Evolutionary conservation across 306 rosid species (phyloP), one percentile per base, ranked within the genome.

Genomic region (Malus fusca): DNA sequence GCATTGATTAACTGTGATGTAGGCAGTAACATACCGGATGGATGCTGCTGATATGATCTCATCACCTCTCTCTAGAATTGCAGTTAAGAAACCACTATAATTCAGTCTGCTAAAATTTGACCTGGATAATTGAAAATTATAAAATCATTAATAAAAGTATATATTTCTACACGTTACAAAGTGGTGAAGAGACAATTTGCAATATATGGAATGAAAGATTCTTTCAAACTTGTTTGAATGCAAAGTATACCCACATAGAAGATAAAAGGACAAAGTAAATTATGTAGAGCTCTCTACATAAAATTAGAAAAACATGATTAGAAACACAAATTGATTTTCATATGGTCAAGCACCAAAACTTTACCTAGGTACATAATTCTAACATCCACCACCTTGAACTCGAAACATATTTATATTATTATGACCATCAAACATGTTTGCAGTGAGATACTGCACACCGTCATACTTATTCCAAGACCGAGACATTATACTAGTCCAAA

Each of bases 61-160:
- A 10, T 94, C 95, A 81, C 87, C 95, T 87, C 90, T 91, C 83
- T 91, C 95, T 51, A 94, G 90, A 85, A 90, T 84, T 64, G 88
- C 90, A 83, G 98, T 91, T 85, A 90, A 74, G 81, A 94, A 94
- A 68, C 98, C 91, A 78, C 91, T 82, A 62, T 86, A 87, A 66
- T 88, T 82, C 61, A 94, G 90, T 44, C 98, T 89, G 73, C 86
- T 91, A 78, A 94, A 90, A 76, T 94, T 94, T 75, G 98, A 94
- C 90, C 98, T 94, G 87, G 87, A 75, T 70, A 82, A 65, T 44
- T 72, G 72, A 46, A 81, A 84, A 35, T 74, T 51, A 55, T 44
- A 70, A 55, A 58, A 62, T 22, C 35, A 82, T 31, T 23, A 43
- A 73, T 4, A 15, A 8, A 46, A 52, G 35, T 31, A 59, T 25